Evolutionary conservation across 2,329 filamentous ascomycete species (phyloP), one percentile per base, ranked within the genome.

Genomic region (Fusarium fujikuroi): DNA sequence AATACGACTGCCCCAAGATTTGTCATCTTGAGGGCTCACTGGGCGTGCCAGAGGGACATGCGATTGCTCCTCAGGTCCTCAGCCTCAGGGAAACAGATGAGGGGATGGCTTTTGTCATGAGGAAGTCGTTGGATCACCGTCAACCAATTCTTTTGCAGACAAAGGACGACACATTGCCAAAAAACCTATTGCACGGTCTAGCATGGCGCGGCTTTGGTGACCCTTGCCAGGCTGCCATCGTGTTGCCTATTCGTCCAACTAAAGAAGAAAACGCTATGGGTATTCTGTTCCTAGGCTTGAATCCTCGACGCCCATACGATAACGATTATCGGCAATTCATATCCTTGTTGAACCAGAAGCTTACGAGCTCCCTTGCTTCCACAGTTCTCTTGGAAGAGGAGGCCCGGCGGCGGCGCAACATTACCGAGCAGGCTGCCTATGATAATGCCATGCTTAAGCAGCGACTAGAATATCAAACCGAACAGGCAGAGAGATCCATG

Each of bases 311-410:
- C 46, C 92, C 92, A 0, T 94, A 92, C 70, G 92, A 94, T 75
- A 90, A 92, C 66, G 91, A 93, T 70, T 94, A 94, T 76, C 87
- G 87, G 46, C 86, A 92, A 14, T 94, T 92, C 74, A 85, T 93
- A 23, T 89, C 85, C 19, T 79, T 88, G 9, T 77, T 88, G 39
- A 84, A 80, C 44, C 85, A 87, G 69, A 93, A 85, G 77, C 82
- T 93, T 11, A 90, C 89, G 2, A 92, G 90, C 4, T 92, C 91
- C 0, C 83, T 93, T 56, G 92, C 92, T 11, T 93, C 91, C 0
- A 91, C 92, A 0, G 89, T 93, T 0, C 82, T 93, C 3, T 88
- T 93, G 50, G 91, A 93, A 78, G 91, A 93, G 78, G 92, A 93
- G 78, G 89, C 92, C 30, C 86, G 89, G 25, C 85, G 91, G 75